These are phyloP conservation scores for Fusarium palustre DNA, from an alignment of 2,329 filamentous ascomycete species.

Conservation along the genomic window DNA sequence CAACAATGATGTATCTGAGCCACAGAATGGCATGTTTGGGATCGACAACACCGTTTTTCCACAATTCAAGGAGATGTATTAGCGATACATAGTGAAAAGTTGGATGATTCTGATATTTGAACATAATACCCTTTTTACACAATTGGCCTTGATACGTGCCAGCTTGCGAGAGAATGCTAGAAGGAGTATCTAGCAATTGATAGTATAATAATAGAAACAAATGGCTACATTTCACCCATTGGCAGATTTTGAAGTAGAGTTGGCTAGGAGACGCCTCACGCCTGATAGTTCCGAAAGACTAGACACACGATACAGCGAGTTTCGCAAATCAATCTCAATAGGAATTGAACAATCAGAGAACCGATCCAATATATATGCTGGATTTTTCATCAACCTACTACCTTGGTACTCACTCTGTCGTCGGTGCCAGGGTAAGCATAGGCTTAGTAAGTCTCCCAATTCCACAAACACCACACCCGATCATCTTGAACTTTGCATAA, in stretches of 20 bases:
- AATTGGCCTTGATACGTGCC: background rate
- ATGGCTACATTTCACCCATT: background rate
- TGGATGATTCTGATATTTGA: background rate
- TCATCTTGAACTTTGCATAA: background rate
- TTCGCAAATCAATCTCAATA: background rate
- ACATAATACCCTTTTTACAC: constrained; percentile 12
- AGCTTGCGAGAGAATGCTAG: background rate
- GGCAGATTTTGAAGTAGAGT: background rate
- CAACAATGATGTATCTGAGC: constrained; percentile 43
- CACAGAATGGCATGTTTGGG: constrained; percentile 41
- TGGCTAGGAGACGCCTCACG: too few relatives aligned
- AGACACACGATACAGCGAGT: background rate
- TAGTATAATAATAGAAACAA: background rate
- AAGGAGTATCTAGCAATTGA: background rate
- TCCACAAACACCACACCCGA: background rate
- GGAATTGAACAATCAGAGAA: background rate
- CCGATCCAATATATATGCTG: background rate
- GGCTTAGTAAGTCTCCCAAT: constrained; percentile 20
- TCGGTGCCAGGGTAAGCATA: constrained; percentile 1
- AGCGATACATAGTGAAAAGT: background rate
- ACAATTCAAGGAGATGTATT: constrained; percentile 56
- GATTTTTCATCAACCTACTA: background rate
- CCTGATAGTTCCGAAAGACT: background rate
- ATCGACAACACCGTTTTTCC: constrained; percentile 52
- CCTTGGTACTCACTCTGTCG: background rate